A percentile compares a stretch with the other conserved stretches of the same genome.
These are phyloP conservation scores for Aspergillus cejpii DNA, from an alignment of 2,329 filamentous ascomycete genomes.

Conservation along the genomic window DNA sequence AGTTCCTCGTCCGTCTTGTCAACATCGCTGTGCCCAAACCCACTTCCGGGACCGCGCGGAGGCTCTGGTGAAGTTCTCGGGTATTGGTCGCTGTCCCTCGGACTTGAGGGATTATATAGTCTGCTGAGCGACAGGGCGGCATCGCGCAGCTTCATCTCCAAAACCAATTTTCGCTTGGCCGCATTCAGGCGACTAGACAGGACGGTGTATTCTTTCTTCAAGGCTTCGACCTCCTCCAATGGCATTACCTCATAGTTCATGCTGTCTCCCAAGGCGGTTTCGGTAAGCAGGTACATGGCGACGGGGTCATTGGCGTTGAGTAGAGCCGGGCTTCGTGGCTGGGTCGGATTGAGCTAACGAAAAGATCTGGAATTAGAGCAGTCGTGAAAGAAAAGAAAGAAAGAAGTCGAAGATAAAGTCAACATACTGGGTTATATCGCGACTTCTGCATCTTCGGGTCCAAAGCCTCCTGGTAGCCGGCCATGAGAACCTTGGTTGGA, in stretches of 20 bases:
- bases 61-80: slow-evolving; percentile 39
- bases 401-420: slow-evolving; percentile 1
- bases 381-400: not conserved
- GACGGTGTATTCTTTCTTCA: slow-evolving; percentile 78
- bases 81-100: slow-evolving; percentile 43
- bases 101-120: slow-evolving; percentile 63
- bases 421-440: slow-evolving; percentile 53
- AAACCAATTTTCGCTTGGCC: slow-evolving; percentile 70
- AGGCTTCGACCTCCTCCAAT: slow-evolving; percentile 79
- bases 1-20: slow-evolving; percentile 66
- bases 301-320: slow-evolving; percentile 53
- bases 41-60: slow-evolving; percentile 48
- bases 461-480: slow-evolving; percentile 55
- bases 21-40: slow-evolving; percentile 42
- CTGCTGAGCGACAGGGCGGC: slow-evolving; percentile 80
- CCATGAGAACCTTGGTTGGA: slow-evolving; percentile 46
- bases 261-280: slow-evolving; percentile 87
- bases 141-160: slow-evolving; percentile 92
- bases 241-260: slow-evolving; percentile 77
- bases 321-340: slow-evolving; percentile 33
- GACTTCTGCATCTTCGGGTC: slow-evolving; percentile 50
- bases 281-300: slow-evolving; percentile 83
- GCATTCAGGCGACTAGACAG: slow-evolving; percentile 73
- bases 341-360: slow-evolving; percentile 47
- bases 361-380: not conserved